Conservation (phyloP, 2,329 filamentous ascomycete genomes). For the Arthroderma sp. region DNA sequence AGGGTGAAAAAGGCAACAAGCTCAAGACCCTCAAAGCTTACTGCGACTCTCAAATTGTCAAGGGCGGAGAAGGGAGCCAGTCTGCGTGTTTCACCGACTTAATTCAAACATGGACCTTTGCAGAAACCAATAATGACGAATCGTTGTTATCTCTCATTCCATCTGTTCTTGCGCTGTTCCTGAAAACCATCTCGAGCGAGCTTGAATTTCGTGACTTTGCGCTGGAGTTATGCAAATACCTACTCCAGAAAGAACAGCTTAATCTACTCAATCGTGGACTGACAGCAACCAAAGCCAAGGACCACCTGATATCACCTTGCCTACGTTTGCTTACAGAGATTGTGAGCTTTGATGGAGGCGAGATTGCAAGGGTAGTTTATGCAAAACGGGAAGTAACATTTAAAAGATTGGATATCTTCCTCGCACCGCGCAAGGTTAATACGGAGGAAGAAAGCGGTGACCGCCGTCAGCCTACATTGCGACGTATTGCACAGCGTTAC, state of each 20-base stretch:
- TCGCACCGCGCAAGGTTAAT: constrained; percentile 51
- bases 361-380: constrained; percentile 64
- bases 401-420: constrained; percentile 64
- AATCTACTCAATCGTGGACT: constrained; percentile 69
- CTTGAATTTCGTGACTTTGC: constrained; percentile 65
- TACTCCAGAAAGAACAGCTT: constrained; percentile 68
- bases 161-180: constrained; percentile 65
- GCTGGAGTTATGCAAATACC: constrained; percentile 62
- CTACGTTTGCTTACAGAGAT: constrained; percentile 75
- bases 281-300: constrained; percentile 67
- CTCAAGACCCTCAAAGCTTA: constrained; percentile 34
- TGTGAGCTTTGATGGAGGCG: constrained; percentile 74
- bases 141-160: constrained; percentile 66
- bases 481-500: constrained; percentile 72
- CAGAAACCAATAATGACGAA: constrained; percentile 66
- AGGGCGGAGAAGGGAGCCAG: constrained; percentile 39
- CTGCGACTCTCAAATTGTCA: constrained; percentile 41
- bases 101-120: constrained; percentile 79
- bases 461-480: constrained; percentile 58
- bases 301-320: constrained; percentile 77
- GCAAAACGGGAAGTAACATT: constrained; percentile 65
- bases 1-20: constrained; percentile 25
- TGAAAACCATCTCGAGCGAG: constrained; percentile 62
- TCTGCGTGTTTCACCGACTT: constrained; percentile 61
- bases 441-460: constrained; percentile 47